phyloP scores from a whole-genome alignment of 768 basidiomycete genomes.

The Wakefieldia striispora region DNA sequence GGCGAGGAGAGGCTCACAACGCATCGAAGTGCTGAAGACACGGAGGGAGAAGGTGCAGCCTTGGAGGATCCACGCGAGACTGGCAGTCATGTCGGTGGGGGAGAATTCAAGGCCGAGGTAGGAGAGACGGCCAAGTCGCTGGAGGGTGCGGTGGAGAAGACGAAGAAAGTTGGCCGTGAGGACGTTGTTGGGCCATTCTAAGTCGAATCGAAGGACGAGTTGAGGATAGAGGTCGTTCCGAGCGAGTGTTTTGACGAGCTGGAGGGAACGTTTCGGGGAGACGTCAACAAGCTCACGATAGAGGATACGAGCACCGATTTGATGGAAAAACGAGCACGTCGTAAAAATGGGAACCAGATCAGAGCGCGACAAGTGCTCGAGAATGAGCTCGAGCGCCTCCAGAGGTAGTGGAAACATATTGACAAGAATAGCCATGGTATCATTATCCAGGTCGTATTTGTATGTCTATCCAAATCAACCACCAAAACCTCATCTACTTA shows the following conservation, averaged over 20 bases:
- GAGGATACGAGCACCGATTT: conserved; percentile 31
- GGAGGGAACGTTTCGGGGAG: conserved; percentile 29
- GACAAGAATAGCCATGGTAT: neutral
- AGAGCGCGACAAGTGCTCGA: conserved; percentile 22
- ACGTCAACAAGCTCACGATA: conserved; percentile 39
- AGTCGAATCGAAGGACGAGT: conserved; percentile 45
- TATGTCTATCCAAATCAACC: conserved; percentile 1
- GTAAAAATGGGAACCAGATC: conserved; percentile 29
- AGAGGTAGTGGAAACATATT: conserved; percentile 25
- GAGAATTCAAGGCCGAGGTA: conserved; percentile 52
- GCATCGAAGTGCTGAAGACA: conserved; percentile 55
- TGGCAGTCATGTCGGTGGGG: conserved; percentile 28
- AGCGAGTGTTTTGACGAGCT: conserved; percentile 42
- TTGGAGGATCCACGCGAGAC: conserved; percentile 49
- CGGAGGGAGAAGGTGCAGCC: conserved; percentile 43
- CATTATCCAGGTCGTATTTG: conserved; percentile 10
- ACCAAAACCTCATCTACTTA: neutral
- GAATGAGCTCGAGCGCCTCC: conserved; percentile 36
- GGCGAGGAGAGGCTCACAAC: conserved; percentile 47
- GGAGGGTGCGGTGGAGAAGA: conserved; percentile 47
- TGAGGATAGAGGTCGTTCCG: conserved; percentile 34
- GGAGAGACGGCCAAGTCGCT: conserved; percentile 36
- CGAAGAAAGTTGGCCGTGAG: conserved; percentile 50
- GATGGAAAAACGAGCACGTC: conserved; percentile 26
- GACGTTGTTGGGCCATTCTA: conserved; percentile 38